These are phyloP conservation scores for Mycena pura DNA, from an alignment of 768 basidiomycete genomes.

Conservation along the genomic window DNA sequence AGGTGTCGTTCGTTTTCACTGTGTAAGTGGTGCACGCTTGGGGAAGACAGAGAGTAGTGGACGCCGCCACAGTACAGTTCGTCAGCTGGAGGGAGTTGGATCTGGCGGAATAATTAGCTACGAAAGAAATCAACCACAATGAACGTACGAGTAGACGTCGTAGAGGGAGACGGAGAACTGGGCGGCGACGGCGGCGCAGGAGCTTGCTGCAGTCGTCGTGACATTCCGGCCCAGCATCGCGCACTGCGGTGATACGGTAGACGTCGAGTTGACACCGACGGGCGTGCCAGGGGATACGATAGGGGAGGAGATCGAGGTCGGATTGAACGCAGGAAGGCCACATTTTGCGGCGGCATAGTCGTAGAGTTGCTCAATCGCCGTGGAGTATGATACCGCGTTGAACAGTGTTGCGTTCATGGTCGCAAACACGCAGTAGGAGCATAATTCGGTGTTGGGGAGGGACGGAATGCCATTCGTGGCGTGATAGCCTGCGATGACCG, in stretches of 20 bases:
- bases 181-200: neutral
- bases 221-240: neutral
- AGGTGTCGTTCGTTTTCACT: constrained; percentile 29
- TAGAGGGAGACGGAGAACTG: neutral
- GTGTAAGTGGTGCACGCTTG: constrained; percentile 27
- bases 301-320: neutral
- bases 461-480: too few relatives aligned
- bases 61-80: constrained; percentile 19
- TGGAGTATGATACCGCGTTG: neutral
- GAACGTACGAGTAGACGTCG: neutral
- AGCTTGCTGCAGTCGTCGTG: neutral
- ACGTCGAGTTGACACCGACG: neutral
- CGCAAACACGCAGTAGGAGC: neutral
- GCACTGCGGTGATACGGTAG: neutral
- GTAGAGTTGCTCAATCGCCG: neutral
- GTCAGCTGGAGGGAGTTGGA: too few relatives aligned
- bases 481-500: too few relatives aligned
- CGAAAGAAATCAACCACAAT: too few relatives aligned
- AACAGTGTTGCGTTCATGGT: neutral
- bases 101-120: too few relatives aligned
- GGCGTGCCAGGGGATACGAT: neutral
- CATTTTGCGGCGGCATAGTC: neutral
- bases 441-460: too few relatives aligned
- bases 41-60: constrained; percentile 23
- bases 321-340: neutral